phyloP scores from a whole-genome alignment of 2,329 filamentous ascomycete genomes.

The Neocatenulostroma microsporum region DNA sequence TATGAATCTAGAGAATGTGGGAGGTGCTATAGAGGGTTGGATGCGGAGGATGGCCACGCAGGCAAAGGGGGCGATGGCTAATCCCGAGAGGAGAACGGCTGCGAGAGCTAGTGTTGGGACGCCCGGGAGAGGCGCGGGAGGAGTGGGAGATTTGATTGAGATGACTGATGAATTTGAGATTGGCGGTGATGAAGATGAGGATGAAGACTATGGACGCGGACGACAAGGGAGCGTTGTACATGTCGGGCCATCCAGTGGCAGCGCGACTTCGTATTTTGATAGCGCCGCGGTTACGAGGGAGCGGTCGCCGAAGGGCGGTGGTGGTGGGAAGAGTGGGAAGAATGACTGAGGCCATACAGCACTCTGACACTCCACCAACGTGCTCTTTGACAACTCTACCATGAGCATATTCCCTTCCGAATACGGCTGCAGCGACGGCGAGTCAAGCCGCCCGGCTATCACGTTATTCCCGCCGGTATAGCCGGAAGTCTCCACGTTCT shows the following conservation, averaged over 20 bases:
- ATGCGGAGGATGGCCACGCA: conserved; percentile 70
- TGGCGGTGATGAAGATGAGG: conserved; percentile 27
- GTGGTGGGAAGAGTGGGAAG: conserved; percentile 23
- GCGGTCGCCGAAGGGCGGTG: too few species aligned
- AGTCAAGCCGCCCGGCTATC: too few species aligned
- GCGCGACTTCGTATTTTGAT: conserved; percentile 23
- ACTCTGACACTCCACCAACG: too few species aligned
- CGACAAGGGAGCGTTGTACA: conserved; percentile 18
- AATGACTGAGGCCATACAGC: conserved; percentile 26
- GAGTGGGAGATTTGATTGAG: conserved; percentile 61
- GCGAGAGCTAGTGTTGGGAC: conserved; percentile 25
- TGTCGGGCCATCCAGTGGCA: conserved; percentile 14
- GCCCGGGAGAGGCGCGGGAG: conserved; percentile 33
- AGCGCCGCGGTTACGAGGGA: conserved; percentile 14
- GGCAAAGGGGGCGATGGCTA: conserved; percentile 31
- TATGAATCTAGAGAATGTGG: conserved; percentile 66
- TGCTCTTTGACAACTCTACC: too few species aligned
- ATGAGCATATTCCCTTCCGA: too few species aligned
- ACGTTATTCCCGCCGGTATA: too few species aligned
- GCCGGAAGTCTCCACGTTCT: too few species aligned
- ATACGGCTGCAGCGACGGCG: too few species aligned
- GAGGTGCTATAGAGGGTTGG: conserved; percentile 84
- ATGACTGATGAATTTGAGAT: conserved; percentile 53
- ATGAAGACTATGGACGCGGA: conserved; percentile 18
- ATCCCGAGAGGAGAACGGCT: conserved; percentile 12